phyloP scores from a whole-genome alignment of 1,284 basidiomycete species.

The Rugosomyces carneus region DNA sequence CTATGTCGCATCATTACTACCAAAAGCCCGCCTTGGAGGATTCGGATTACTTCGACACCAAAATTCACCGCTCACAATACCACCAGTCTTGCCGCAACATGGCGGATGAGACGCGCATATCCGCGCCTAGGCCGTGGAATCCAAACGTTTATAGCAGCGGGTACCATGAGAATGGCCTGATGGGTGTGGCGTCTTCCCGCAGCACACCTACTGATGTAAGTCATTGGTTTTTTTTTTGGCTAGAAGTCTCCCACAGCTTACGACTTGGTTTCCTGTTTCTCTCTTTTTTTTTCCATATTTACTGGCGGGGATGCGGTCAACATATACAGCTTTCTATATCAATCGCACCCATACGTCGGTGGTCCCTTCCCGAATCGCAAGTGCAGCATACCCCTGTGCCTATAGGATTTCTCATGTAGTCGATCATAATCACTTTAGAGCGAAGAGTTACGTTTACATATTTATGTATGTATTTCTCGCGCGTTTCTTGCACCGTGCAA shows the following conservation, averaged over 20 bases:
- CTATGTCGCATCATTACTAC: neutral
- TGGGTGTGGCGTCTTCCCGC: neutral
- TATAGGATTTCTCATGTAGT: constrained; percentile 9
- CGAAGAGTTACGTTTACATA: neutral
- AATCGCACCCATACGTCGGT: constrained; percentile 7
- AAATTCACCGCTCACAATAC: neutral
- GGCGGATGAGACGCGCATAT: neutral
- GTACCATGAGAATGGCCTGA: neutral
- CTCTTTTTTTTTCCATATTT: neutral
- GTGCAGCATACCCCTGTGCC: constrained; percentile 2
- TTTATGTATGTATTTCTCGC: neutral
- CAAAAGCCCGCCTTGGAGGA: neutral
- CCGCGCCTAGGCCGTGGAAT: neutral
- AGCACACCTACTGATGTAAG: neutral
- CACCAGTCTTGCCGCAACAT: neutral
- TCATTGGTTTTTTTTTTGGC: neutral
- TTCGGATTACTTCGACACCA: neutral
- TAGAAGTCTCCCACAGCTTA: neutral
- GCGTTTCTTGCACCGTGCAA: neutral
- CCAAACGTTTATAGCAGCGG: neutral
- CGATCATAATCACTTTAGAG: neutral
- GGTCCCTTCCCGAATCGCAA: constrained; percentile 12
- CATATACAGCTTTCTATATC: constrained; percentile 1
- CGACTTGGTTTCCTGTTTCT: neutral
- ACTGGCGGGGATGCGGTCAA: neutral